Conservation (phyloP, 177 flowering plant genomes). For the Vitis hybrid region DNA sequence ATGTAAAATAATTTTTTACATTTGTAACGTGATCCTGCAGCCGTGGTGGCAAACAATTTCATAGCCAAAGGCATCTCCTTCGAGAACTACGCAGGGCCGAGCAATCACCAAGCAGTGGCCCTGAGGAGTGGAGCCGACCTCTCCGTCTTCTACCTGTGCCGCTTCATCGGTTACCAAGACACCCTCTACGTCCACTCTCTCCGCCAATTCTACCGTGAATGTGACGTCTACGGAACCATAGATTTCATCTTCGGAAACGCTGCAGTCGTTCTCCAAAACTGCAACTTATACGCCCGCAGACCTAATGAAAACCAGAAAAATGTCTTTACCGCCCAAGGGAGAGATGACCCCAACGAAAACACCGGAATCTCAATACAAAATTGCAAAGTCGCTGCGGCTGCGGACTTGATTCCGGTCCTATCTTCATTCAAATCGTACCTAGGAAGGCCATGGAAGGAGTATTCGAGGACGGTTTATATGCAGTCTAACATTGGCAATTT, state of each 20-base stretch:
- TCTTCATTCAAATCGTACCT: constrained; percentile 50
- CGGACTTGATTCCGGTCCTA: constrained; percentile 60
- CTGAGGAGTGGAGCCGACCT: constrained; percentile 63
- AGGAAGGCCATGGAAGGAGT: constrained; percentile 87
- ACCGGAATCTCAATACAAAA: constrained; percentile 73
- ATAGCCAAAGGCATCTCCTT: constrained; percentile 71
- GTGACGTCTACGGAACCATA: constrained; percentile 78
- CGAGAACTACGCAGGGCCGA: constrained; percentile 82
- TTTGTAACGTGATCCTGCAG: constrained; percentile 32
- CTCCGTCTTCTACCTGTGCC: constrained; percentile 75
- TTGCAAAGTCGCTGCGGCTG: constrained; percentile 62
- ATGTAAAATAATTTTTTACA: too few species aligned
- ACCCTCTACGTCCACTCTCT: constrained; percentile 81
- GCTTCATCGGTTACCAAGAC: constrained; percentile 87
- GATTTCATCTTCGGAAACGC: constrained; percentile 94
- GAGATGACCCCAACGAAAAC: constrained; percentile 82
- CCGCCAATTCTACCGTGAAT: constrained; percentile 79
- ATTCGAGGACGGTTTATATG: constrained; percentile 71
- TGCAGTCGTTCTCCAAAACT: constrained; percentile 69
- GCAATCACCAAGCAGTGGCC: constrained; percentile 94
- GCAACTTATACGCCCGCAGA: constrained; percentile 65
- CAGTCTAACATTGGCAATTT: constrained; percentile 44
- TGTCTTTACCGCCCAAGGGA: constrained; percentile 85
- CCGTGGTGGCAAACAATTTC: constrained; percentile 69
- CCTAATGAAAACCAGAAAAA: constrained; percentile 61